These are phyloP conservation scores for Teratosphaeriaceae sp. DNA, from an alignment of 2,329 filamentous ascomycete species.

Conservation along the genomic window DNA sequence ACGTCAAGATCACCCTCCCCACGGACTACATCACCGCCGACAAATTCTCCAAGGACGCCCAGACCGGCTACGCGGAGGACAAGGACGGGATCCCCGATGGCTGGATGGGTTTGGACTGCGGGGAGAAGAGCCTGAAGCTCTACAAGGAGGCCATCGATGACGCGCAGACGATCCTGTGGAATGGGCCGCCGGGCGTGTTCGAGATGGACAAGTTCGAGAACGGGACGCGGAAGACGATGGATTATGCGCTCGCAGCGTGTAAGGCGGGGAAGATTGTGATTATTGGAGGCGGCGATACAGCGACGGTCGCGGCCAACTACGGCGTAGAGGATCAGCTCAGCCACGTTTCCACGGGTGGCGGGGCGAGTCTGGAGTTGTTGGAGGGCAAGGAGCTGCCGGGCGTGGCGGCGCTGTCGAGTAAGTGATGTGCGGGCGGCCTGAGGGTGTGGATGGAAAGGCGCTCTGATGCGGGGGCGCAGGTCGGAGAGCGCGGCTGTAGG, in stretches of 20 bases:
- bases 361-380: constrained; percentile 89
- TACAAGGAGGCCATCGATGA: constrained; percentile 83
- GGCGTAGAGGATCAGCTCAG: constrained; percentile 93
- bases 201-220: constrained; percentile 92
- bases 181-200: constrained; percentile 94
- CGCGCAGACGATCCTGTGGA: constrained; percentile 97
- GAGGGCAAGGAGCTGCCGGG: constrained; percentile 98
- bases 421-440: constrained; percentile 35
- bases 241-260: constrained; percentile 76
- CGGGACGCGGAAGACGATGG: constrained; percentile 86
- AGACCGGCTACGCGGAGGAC: constrained; percentile 75
- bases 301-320: constrained; percentile 96
- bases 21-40: constrained; percentile 95
- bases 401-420: constrained; percentile 80
- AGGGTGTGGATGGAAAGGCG: constrained; percentile 6
- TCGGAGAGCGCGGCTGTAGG: constrained; percentile 1
- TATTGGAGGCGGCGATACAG: constrained; percentile 96
- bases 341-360: constrained; percentile 95
- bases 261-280: constrained; percentile 90
- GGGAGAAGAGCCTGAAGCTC: constrained; percentile 77
- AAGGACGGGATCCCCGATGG: constrained; percentile 86
- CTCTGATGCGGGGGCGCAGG: constrained; percentile 4
- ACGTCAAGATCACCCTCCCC: constrained; percentile 89
- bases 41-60: constrained; percentile 84
- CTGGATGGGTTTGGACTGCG: constrained; percentile 97